A percentile compares a stretch with the other conserved stretches of the same genome.
Evolutionary conservation across 805 yeast genomes (phyloP).

Genomic region (Hanseniaspora nectarophila): DNA sequence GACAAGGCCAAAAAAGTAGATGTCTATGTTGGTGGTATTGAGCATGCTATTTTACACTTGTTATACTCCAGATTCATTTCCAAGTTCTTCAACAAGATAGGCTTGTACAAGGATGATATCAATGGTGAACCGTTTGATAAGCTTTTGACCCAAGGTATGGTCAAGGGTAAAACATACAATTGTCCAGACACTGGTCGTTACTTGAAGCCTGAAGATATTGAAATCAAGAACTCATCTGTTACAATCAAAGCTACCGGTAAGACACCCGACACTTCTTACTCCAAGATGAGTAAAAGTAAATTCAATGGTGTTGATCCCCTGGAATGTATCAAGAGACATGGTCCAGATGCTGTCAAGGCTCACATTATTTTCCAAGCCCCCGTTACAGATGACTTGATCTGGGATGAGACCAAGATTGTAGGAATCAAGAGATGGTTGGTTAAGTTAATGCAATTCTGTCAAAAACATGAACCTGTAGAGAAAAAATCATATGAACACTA

Average conservation of each 20-base stretch:
- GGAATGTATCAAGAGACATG: conserved; percentile 59
- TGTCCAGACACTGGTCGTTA: conserved; percentile 66
- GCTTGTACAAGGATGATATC: conserved; percentile 52
- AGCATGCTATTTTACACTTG: conserved; percentile 88
- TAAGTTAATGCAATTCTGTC: conserved; percentile 33
- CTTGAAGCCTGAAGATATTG: conserved; percentile 67
- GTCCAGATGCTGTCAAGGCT: conserved; percentile 91
- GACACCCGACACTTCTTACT: conserved; percentile 48
- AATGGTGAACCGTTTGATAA: conserved; percentile 71
- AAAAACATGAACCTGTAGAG: neutral
- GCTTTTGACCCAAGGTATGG: conserved; percentile 94
- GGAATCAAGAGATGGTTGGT: conserved; percentile 83
- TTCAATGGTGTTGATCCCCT: conserved; percentile 88
- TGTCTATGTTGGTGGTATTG: conserved; percentile 87
- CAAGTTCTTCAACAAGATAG: conserved; percentile 58
- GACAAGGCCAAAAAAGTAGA: conserved; percentile 62
- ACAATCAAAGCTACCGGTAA: conserved; percentile 39
- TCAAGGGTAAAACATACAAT: conserved; percentile 73
- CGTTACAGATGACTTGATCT: conserved; percentile 61
- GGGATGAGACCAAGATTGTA: conserved; percentile 81
- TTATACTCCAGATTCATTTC: conserved; percentile 76
- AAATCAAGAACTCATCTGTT: conserved; percentile 33
- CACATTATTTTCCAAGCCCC: conserved; percentile 91
- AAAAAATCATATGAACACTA: neutral
- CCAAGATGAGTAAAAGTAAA: conserved; percentile 95